Conservation (phyloP, 2,329 filamentous ascomycete genomes). For the Neonectria faginata region DNA sequence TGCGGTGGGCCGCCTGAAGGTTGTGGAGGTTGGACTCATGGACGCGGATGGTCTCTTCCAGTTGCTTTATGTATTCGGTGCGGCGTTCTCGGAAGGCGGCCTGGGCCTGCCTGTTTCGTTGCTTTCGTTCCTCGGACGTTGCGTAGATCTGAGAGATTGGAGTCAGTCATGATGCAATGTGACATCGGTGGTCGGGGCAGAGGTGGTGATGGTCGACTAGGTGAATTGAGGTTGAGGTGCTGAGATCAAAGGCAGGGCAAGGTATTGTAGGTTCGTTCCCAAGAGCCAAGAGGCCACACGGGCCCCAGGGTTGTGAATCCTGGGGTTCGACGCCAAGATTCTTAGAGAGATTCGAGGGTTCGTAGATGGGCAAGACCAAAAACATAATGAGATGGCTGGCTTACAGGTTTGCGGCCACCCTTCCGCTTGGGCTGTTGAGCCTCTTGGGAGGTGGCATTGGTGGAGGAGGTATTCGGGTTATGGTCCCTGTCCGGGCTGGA, state of each 20-base stretch:
- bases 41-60: conserved; percentile 96
- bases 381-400: conserved; percentile 54
- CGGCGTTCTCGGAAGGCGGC: conserved; percentile 96
- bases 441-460: conserved; percentile 59
- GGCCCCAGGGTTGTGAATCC: background rate
- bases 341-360: background rate
- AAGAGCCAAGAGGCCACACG: background rate
- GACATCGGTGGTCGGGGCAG: conserved; percentile 3
- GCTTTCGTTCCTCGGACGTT: conserved; percentile 97
- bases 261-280: background rate
- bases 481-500: conserved; percentile 71
- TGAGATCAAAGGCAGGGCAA: background rate
- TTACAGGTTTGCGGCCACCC: conserved; percentile 95
- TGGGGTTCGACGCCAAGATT: background rate
- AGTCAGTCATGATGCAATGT: conserved; percentile 36
- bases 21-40: conserved; percentile 95
- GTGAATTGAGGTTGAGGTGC: no score
- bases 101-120: conserved; percentile 96
- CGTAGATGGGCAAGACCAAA: conserved; percentile 11
- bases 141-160: conserved; percentile 82
- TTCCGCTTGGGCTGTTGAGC: conserved; percentile 87
- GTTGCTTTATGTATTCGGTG: conserved; percentile 99
- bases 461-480: conserved; percentile 48
- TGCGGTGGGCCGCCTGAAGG: conserved; percentile 93
- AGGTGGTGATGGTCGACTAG: background rate